Base-by-base conservation (phyloP, 1,139 yeast species). In the Zygosaccharomyces sapae region DNA sequence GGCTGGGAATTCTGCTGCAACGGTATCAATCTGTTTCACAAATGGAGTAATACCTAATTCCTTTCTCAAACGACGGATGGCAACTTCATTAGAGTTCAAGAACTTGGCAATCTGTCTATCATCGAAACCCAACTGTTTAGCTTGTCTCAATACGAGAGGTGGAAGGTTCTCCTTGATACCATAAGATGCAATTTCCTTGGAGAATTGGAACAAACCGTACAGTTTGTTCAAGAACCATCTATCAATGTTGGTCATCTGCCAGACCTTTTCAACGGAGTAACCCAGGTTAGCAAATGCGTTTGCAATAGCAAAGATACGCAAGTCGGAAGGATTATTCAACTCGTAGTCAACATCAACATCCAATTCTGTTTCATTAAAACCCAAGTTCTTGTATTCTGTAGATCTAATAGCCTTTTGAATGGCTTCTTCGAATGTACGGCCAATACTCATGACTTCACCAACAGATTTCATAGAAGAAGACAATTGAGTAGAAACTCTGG, bases 1-100 rank as follows among this genome's bases (percentile, higher is more conserved):
- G 43, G 97, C 97, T 47, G 98, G 98, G 83, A 92, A 92, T 70
- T 92, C 98, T 46, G 98, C 98, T 48, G 98, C 98, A 60, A 92
- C 96, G 31, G 98, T 92, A 74, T 92, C 98, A 63, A 92, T 92
- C 73, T 90, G 96, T 71, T 92, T 92, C 56, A 90, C 97, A 67
- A 86, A 88, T 61, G 98, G 98, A 55, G 82, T 72, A 55, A 92
- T 82, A 52, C 95, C 95, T 48, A 80, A 81, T 63, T 88, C 95
- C 66, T 86, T 83, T 75, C 98, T 83, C 62, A 86, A 74, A 69
- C 95, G 80, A 72, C 98, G 83, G 57, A 92, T 83, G 46, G 96
- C 95, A 53, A 89, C 86, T 73, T 92, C 98, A 67, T 88, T 90
- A 46, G 96, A 86, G 65, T 83, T 83, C 62, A 87, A 76, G 69